Conservation (phyloP, 2,329 filamentous ascomycete species). For the Alternaria gaisen region DNA sequence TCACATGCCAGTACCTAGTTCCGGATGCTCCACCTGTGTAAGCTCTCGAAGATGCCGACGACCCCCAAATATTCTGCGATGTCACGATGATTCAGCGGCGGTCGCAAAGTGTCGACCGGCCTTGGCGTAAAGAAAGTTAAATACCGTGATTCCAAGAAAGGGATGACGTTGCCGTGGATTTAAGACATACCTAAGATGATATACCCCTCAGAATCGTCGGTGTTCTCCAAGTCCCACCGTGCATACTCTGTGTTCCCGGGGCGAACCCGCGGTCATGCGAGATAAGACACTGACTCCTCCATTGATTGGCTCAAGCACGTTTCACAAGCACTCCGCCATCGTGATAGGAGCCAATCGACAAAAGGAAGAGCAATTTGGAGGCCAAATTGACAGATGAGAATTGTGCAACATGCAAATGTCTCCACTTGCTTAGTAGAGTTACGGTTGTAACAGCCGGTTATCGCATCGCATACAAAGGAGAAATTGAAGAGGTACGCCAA, state of each 20-base stretch:
- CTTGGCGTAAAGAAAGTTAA: conserved; percentile 1
- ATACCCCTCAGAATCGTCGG: background rate
- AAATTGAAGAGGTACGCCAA: too few species aligned
- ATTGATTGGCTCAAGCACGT: conserved; percentile 27
- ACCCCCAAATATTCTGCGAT: background rate
- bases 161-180: conserved; percentile 20
- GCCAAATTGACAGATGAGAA: background rate
- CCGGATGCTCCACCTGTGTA: background rate
- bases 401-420: background rate
- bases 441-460: background rate
- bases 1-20: conserved; percentile 9
- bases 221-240: background rate
- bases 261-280: conserved; percentile 49
- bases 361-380: conserved; percentile 1
- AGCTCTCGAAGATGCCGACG: background rate
- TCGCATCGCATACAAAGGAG: too few species aligned
- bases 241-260: background rate
- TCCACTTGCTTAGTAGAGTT: background rate
- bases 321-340: conserved; percentile 17
- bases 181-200: background rate
- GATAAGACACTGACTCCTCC: conserved; percentile 36
- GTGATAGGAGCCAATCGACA: conserved; percentile 14
- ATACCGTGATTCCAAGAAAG: background rate
- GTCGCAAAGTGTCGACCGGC: background rate
- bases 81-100: background rate